These are phyloP conservation scores for Taphrina pruni DNA, from an alignment of 1,139 yeast genomes.

Conservation along the genomic window DNA sequence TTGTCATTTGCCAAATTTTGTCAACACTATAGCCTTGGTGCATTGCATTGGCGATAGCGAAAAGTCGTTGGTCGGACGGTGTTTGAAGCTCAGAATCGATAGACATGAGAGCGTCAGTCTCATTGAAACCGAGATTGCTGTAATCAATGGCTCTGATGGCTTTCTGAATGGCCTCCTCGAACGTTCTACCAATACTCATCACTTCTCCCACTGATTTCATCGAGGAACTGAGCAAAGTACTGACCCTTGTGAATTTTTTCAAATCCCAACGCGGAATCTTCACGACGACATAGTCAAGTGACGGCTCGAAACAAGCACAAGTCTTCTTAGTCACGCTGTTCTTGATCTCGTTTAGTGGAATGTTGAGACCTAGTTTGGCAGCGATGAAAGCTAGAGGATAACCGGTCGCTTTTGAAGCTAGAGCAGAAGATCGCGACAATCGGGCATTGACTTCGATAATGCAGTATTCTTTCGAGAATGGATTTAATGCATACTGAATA, in stretches of 20 bases:
- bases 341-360: constrained; percentile 87
- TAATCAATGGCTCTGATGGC: constrained; percentile 97
- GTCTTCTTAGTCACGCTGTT: constrained; percentile 95
- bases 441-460: constrained; percentile 98
- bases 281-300: constrained; percentile 94
- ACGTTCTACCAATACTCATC: constrained; percentile 96
- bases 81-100: constrained; percentile 89
- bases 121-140: constrained; percentile 90
- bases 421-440: constrained; percentile 94
- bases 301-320: constrained; percentile 97
- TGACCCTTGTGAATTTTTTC: constrained; percentile 92
- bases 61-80: constrained; percentile 94
- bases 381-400: constrained; percentile 98
- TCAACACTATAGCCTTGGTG: constrained; percentile 83
- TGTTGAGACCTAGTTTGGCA: constrained; percentile 93
- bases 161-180: constrained; percentile 97
- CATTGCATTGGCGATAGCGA: constrained; percentile 93
- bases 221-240: constrained; percentile 83
- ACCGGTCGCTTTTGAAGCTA: constrained; percentile 98
- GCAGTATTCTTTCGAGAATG: constrained; percentile 92
- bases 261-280: constrained; percentile 99
- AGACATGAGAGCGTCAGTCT: constrained; percentile 84
- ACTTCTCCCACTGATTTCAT: constrained; percentile 99
- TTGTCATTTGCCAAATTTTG: constrained; percentile 87
- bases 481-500: constrained; percentile 95